Percentiles rank a stretch among this genome's conserved stretches.
These are phyloP conservation scores for Hanseniaspora pseudoguilliermondii DNA, from an alignment of 805 yeast genomes.

Conservation along the genomic window DNA sequence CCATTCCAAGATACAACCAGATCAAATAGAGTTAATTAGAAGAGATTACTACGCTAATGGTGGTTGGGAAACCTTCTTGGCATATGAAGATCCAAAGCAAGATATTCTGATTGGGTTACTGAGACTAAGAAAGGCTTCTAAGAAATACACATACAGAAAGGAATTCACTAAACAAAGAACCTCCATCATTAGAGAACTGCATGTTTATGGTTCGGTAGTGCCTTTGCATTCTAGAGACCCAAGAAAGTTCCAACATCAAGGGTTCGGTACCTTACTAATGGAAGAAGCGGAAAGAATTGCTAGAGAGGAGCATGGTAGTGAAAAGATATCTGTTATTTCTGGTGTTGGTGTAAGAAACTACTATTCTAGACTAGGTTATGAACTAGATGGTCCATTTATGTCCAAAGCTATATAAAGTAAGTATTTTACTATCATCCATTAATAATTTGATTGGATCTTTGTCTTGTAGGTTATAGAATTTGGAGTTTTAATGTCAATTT, in stretches of 20 bases:
- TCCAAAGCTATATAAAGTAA: slow-evolving; percentile 40
- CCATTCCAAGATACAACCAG: slow-evolving; percentile 91
- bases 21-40: slow-evolving; percentile 88
- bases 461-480: background rate
- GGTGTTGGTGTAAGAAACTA: slow-evolving; percentile 98
- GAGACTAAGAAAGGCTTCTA: slow-evolving; percentile 76
- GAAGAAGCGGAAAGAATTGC: slow-evolving; percentile 97
- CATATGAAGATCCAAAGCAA: slow-evolving; percentile 93
- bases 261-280: slow-evolving; percentile 93
- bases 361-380: slow-evolving; percentile 83
- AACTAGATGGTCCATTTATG: slow-evolving; percentile 93
- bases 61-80: slow-evolving; percentile 95
- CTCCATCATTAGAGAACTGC: slow-evolving; percentile 90
- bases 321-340: slow-evolving; percentile 82
- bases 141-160: slow-evolving; percentile 78
- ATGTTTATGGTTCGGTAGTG: slow-evolving; percentile 94
- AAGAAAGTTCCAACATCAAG: slow-evolving; percentile 96
- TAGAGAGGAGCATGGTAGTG: slow-evolving; percentile 84
- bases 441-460: background rate
- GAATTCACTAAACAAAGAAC: slow-evolving; percentile 77
- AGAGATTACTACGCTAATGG: slow-evolving; percentile 96
- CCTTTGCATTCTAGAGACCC: slow-evolving; percentile 95
- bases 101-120: slow-evolving; percentile 87
- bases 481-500: background rate
- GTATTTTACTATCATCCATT: background rate